phyloP scores from a whole-genome alignment of 2,329 filamentous ascomycete genomes.

The Fusarium subglutinans region DNA sequence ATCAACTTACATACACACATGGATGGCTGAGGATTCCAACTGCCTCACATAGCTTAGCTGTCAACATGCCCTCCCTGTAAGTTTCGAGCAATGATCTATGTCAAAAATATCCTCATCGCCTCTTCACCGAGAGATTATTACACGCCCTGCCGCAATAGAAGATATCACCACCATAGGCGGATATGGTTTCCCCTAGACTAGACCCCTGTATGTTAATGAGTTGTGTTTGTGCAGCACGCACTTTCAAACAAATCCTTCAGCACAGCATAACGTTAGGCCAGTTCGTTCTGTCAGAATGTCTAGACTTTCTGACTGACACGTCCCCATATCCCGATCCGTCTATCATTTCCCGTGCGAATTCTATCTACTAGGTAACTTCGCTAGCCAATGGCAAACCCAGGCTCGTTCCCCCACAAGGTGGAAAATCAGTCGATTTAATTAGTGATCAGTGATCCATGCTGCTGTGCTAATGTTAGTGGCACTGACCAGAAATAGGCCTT shows the following conservation, averaged over 20 bases:
- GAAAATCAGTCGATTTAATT: conserved; percentile 27
- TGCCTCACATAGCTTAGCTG: background rate
- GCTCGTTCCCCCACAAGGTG: conserved; percentile 26
- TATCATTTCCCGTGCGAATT: conserved; percentile 18
- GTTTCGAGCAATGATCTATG: background rate
- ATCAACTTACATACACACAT: background rate
- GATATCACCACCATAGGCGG: background rate
- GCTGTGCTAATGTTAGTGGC: background rate
- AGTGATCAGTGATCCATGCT: background rate
- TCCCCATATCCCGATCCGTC: conserved; percentile 3
- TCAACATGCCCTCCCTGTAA: background rate
- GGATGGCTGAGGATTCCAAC: background rate
- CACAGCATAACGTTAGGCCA: background rate
- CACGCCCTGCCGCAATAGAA: conserved; percentile 18
- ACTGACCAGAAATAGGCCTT: background rate
- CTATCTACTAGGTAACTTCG: background rate
- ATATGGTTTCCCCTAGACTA: background rate
- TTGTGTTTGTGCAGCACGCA: background rate
- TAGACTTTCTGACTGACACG: background rate
- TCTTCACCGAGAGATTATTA: background rate
- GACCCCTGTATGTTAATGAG: background rate
- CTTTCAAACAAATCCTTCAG: background rate
- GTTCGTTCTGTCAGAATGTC: background rate
- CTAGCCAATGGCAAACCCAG: background rate
- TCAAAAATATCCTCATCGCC: conserved; percentile 17